Base-by-base conservation (phyloP, 75 land plant species). In the Larix kaempferi region DNA sequence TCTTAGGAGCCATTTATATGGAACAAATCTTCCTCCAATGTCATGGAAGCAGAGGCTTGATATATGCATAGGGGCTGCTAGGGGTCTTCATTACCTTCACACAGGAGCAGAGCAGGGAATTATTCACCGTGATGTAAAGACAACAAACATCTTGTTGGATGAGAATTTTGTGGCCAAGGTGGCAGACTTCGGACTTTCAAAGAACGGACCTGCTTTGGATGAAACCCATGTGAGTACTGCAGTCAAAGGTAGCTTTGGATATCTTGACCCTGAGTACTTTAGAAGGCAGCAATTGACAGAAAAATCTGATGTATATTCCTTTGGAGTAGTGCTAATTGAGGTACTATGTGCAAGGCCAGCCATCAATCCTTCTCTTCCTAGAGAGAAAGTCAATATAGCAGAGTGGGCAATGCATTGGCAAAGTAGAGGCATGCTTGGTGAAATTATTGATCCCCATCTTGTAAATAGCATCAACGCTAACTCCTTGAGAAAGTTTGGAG, bases 251-350 rank as follows among this genome's bases (percentile, higher is more conserved):
- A 88, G 89, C 56, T 88, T 88, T 52, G 89, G 89, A 5, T 88
- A 88, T 56, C 76, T 88, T 17, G 90, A 88, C 76, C 89, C 89
- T 1, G 90, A 88, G 79, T 88, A 88, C 74, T 88, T 83, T 62
- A 74, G 90, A 61, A 57, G 90, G 74, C 90, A 88, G 78, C 81
- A 77, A 80, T 76, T 88, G 41, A 88, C 89, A 0, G 89, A 88
- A 79, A 88, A 88, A 77, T 93, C 97, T 2, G 98, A 95, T 73
- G 97, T 95, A 25, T 95, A 94, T 85, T 96, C 99, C 13, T 96
- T 96, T 63, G 99, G 99, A 14, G 99, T 96, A 16, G 93, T 96
- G 23, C 86, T 96, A 21, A 79, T 96, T 57, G 98, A 96, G 78
- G 93, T 91, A 11, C 77, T 95, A 22, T 94, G 95, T 61, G 95